Percentiles rank a stretch among this genome's conserved stretches.
Evolutionary conservation across 1,284 basidiomycete species (phyloP).

Genomic region (Malassezia obtusa): DNA sequence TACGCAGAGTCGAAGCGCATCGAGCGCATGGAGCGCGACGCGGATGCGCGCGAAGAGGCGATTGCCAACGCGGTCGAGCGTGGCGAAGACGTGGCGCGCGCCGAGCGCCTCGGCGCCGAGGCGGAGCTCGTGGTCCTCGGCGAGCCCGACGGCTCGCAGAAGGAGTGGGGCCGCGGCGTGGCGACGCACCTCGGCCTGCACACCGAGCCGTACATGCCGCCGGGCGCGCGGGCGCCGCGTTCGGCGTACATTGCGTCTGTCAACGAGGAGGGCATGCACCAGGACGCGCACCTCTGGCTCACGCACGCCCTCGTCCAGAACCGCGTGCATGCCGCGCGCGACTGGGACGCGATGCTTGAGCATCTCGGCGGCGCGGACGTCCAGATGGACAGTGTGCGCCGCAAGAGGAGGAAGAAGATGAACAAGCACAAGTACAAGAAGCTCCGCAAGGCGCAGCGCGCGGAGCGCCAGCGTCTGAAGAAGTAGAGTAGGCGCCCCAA

Average conservation of each 20-base stretch:
- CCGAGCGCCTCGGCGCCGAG: conserved; percentile 39
- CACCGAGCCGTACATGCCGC: conserved; percentile 37
- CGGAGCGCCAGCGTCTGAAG: conserved; percentile 39
- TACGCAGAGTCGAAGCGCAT: conserved; percentile 6
- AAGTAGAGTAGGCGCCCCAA: conserved; percentile 17
- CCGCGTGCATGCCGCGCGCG: conserved; percentile 28
- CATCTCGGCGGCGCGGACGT: conserved; percentile 22
- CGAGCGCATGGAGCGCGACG: conserved; percentile 10
- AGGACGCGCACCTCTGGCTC: conserved; percentile 40
- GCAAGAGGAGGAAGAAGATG: conserved; percentile 48
- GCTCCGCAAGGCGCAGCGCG: conserved; percentile 41
- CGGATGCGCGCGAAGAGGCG: conserved; percentile 34
- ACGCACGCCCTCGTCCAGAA: conserved; percentile 42
- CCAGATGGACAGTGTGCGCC: conserved; percentile 40
- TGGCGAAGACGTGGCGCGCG: conserved; percentile 36
- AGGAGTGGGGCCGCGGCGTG: conserved; percentile 39
- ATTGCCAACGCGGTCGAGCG: conserved; percentile 37
- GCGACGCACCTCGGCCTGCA: conserved; percentile 39
- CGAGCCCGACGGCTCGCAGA: conserved; percentile 36
- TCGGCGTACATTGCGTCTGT: neutral
- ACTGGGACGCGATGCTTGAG: conserved; percentile 37
- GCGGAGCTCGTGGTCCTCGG: conserved; percentile 44
- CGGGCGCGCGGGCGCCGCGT: conserved; percentile 5
- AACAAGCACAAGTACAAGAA: conserved; percentile 48
- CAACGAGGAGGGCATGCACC: conserved; percentile 17